These are phyloP conservation scores for Pelargonium fulgidum DNA, from an alignment of 441 rosid genomes.

Conservation along the genomic window DNA sequence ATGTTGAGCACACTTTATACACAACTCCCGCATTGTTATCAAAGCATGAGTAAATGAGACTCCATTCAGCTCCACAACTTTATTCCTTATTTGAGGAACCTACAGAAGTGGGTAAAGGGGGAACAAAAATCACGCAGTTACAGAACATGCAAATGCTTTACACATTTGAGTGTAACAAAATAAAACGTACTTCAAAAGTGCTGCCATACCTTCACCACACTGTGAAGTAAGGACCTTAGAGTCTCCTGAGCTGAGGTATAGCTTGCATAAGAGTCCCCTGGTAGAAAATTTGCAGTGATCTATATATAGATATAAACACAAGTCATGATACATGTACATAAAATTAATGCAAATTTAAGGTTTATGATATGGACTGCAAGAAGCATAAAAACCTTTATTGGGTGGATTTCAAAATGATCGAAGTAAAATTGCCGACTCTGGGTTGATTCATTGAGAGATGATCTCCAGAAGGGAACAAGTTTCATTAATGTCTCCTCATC, in stretches of 20 bases:
- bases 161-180: conserved; percentile 5
- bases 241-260: conserved; percentile 91
- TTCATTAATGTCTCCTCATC: conserved; percentile 93
- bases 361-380: conserved; percentile 9
- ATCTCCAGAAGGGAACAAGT: conserved; percentile 83
- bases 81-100: conserved; percentile 78
- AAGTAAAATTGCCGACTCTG: conserved; percentile 78
- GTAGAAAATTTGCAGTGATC: conserved; percentile 81
- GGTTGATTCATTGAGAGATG: conserved; percentile 65
- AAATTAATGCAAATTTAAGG: background rate
- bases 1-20: conserved; percentile 73
- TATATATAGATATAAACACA: conserved; percentile 25
- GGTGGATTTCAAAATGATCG: conserved; percentile 94
- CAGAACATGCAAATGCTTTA: conserved; percentile 13
- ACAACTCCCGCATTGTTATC: conserved; percentile 69
- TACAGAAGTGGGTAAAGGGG: conserved; percentile 27
- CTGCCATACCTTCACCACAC: conserved; percentile 74
- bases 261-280: conserved; percentile 80
- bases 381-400: conserved; percentile 63
- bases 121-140: conserved; percentile 11
- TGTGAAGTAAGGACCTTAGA: conserved; percentile 79
- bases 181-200: conserved; percentile 7
- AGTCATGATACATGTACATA: conserved; percentile 17
- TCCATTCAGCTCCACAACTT: conserved; percentile 92
- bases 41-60: conserved; percentile 88